Base-by-base conservation (phyloP, 352 stramenopile genomes). In the Discostella stelligera region DNA sequence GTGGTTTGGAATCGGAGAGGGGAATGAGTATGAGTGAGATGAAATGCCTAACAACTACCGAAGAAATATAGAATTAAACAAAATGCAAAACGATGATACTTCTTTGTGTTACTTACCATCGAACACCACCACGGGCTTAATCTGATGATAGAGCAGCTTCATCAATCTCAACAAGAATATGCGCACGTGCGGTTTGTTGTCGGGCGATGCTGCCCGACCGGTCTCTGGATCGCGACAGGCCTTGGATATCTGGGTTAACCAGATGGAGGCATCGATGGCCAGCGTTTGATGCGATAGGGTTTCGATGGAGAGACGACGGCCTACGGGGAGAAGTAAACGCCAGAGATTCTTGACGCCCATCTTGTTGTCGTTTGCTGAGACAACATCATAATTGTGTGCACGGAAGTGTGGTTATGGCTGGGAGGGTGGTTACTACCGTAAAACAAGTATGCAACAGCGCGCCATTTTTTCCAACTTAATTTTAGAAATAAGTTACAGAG, bases 271-370 rank as follows among this genome's bases (percentile, higher is more conserved):
- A 85, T 99, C 97, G 49, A 99, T 96, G 0, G 97, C 97, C 39
- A 99, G 89, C 18, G 96, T 96, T 80, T 98, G 95, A 46, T 95
- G 91, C 55, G 93, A 90, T n/a, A 99, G 88, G 41, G 96, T 98
- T 93, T 99, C 96, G 60, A 99, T 97, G 80, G 97, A 97, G 52
- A 99, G 94, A 77, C 98, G 94, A 55, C 97, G 94, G 14, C 97
- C 97, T 58, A 97, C 94, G 0, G 97, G 97, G 65, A 96, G 92
- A 44, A 99, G 88, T 54, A 99, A 84, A 62, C 96, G 87, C 97
- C 97, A 99, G 54, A 99, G 89, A 77, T 98, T 97, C 80, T 99
- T 95, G 16, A 99, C 97, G 44, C 97, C 97, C 97, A 99, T 99
- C 61, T 7, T 77, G 37, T n/a, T n/a, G n/a, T n/a, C n/a, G n/a